Base-by-base conservation (phyloP, 2,329 filamentous ascomycete species). In the Ambrosiella beaveri region DNA sequence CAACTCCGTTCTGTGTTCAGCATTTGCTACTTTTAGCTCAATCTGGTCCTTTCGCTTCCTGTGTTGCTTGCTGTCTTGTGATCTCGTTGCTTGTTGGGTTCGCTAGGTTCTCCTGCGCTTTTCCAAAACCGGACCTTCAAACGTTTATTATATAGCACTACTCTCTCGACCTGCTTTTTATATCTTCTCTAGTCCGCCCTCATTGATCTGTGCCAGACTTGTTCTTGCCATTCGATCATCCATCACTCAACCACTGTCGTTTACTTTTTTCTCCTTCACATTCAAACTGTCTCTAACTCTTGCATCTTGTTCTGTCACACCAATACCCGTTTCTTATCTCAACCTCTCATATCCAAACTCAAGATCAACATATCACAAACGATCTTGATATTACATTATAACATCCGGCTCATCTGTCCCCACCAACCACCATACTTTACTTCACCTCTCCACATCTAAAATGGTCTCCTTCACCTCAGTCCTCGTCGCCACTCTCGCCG, bases 401-500 rank as follows among this genome's bases (percentile, higher is more conserved):
- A 27, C 4, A 53, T 53, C 9, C 51, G 11, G 40, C 51, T 52
- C 27, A 41, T 55, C 50, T 61, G 57, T 37, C 59, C 58, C 52
- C 61, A 52, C 41, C 58, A 51, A 44, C 3, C 17, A 38, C 44
- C 56, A 56, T 59, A 13, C 60, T 41, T 60, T 52, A 50, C 56
- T 54, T n/a, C 44, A 57, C 60, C 40, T 49, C 56, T 55, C 44
- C 11, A 56, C 27, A 45, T 19, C 38, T 63, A 65, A 61, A 55
- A 73, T 73, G 68, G 64, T 68, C 62, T 66, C 64, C 37, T 63
- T 64, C 53, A 64, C 63, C 41, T 59, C 63, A 61, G 59, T 71
- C 59, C 54, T 71, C 58, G 61, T 66, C 51, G 61, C 65, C 57
- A 56, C 71, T 57, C 60, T 71, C 57, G 59, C 67, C 60, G 59